phyloP scores from a whole-genome alignment of 1,284 basidiomycete genomes.

The Heliocybe sulcata region DNA sequence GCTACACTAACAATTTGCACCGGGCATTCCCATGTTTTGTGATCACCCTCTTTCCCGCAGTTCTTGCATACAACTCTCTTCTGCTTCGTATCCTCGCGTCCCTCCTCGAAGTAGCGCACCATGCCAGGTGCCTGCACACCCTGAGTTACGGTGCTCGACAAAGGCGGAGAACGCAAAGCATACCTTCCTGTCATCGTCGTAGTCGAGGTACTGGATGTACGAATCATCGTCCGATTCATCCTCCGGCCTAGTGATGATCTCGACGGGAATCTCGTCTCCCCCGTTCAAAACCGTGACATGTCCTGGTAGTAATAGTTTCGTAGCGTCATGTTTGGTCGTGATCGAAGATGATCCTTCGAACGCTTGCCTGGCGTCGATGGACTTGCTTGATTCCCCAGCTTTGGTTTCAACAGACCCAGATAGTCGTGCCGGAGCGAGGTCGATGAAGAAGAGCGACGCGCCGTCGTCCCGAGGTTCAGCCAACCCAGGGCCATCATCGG shows the following conservation, averaged over 20 bases:
- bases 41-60: constrained; percentile 64
- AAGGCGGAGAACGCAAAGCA: constrained; percentile 9
- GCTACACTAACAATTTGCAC: constrained; percentile 51
- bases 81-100: constrained; percentile 29
- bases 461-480: constrained; percentile 3
- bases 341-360: neutral
- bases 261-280: constrained; percentile 26
- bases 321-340: neutral
- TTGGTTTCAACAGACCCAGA: constrained; percentile 15
- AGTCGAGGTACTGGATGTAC: constrained; percentile 70
- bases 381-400: constrained; percentile 1
- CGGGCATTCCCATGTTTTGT: constrained; percentile 57
- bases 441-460: constrained; percentile 41
- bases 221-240: constrained; percentile 41
- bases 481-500: neutral
- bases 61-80: constrained; percentile 58
- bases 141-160: constrained; percentile 2
- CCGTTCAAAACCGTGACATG: constrained; percentile 53
- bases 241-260: constrained; percentile 35
- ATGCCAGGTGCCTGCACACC: constrained; percentile 30
- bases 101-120: constrained; percentile 54
- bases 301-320: constrained; percentile 45
- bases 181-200: constrained; percentile 51
- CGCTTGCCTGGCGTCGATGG: constrained; percentile 3
- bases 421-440: constrained; percentile 32